Percentiles rank a stretch among this genome's conserved stretches.
Conservation (phyloP, 2,329 filamentous ascomycete genomes). For the Alternaria sp. region DNA sequence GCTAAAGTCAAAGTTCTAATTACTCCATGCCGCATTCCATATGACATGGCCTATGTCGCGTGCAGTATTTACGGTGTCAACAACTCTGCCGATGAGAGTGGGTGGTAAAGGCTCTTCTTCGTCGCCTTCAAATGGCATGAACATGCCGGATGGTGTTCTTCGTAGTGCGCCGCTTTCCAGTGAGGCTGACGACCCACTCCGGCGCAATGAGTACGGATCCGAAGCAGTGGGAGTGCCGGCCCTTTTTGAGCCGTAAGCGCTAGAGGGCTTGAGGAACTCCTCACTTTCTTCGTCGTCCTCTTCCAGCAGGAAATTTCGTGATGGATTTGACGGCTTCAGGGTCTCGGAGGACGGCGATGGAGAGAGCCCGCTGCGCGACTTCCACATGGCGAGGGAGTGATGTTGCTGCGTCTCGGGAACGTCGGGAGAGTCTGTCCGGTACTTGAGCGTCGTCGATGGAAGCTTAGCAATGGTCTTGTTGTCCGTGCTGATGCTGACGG, state of each 20-base stretch:
- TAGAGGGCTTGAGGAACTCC: constrained; percentile 53
- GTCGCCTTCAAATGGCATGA: constrained; percentile 84
- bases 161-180: constrained; percentile 64
- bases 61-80: constrained; percentile 76
- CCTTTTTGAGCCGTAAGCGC: constrained; percentile 43
- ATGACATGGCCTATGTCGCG: constrained; percentile 70
- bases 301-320: constrained; percentile 69
- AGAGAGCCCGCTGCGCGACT: constrained; percentile 57
- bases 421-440: constrained; percentile 77
- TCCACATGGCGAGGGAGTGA: constrained; percentile 54
- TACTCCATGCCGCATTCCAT: constrained; percentile 70
- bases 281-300: constrained; percentile 59
- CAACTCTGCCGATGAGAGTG: constrained; percentile 77
- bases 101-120: constrained; percentile 63
- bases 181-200: constrained; percentile 20
- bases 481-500: constrained; percentile 64
- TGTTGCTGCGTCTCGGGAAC: constrained; percentile 59
- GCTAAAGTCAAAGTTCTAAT: constrained; percentile 39
- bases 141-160: constrained; percentile 84
- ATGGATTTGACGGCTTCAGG: constrained; percentile 71
- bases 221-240: constrained; percentile 46
- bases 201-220: constrained; percentile 26
- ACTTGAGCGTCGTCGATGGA: constrained; percentile 87
- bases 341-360: constrained; percentile 86
- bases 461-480: constrained; percentile 88